A percentile compares a stretch with the other conserved stretches of the same genome.
Evolutionary conservation across 305 asterid genomes (phyloP).

Genomic region (Fraxinus xanthoxyloides): DNA sequence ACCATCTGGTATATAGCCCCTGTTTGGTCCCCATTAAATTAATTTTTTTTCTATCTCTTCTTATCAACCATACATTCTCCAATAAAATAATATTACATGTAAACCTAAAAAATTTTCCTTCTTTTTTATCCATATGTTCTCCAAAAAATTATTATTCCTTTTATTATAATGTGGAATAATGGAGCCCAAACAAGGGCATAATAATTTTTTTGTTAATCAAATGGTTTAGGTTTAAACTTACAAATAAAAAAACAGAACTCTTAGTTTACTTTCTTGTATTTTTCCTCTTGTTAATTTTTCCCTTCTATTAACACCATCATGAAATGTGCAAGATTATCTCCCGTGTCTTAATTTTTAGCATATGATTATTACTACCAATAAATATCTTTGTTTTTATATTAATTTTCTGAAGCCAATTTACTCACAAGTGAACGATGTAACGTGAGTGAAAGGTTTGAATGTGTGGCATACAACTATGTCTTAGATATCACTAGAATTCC

Average conservation of each 20-base stretch:
- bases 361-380: neutral
- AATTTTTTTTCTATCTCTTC: neutral
- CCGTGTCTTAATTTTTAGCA: neutral
- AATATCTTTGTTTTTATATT: neutral
- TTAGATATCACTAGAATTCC: neutral
- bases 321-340: neutral
- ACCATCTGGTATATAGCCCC: slow-evolving; percentile 69
- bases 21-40: neutral
- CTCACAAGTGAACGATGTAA: neutral
- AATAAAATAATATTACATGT: neutral
- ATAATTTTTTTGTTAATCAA: slow-evolving; percentile 5
- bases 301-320: neutral
- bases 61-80: neutral
- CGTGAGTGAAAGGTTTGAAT: neutral
- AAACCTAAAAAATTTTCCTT: neutral
- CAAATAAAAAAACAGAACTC: slow-evolving; percentile 12
- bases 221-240: slow-evolving; percentile 16
- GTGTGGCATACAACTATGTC: neutral
- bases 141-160: neutral
- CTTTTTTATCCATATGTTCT: too few relatives aligned
- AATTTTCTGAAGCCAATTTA: neutral
- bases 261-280: slow-evolving; percentile 8
- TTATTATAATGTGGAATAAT: neutral
- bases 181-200: neutral
- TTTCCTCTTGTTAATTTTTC: neutral